Conservation (phyloP, 2,329 filamentous ascomycete species). For the Cadophora gregata region DNA sequence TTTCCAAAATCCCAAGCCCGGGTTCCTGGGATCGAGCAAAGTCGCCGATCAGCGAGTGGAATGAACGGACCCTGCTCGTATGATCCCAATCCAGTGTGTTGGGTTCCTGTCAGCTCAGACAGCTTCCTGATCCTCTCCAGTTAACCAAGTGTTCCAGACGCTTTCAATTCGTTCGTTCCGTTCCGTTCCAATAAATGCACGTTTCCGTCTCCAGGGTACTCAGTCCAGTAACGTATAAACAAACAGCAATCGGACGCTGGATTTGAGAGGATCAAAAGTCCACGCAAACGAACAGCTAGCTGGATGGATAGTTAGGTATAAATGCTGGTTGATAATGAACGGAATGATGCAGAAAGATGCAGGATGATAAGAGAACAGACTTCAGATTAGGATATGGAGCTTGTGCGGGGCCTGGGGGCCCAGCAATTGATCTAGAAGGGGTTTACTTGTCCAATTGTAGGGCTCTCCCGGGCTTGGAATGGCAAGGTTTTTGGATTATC, state of each 20-base stretch:
- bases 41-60: background rate
- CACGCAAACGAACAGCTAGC: background rate
- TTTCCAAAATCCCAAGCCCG: background rate
- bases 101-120: background rate
- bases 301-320: background rate
- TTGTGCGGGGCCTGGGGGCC: slow-evolving; percentile 7
- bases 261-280: background rate
- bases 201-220: background rate
- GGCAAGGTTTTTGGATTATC: background rate
- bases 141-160: background rate
- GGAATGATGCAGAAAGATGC: slow-evolving; percentile 1
- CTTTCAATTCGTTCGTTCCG: too few species aligned
- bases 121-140: background rate
- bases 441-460: slow-evolving; percentile 6
- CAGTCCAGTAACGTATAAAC: too few species aligned
- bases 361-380: slow-evolving; percentile 1
- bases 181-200: background rate
- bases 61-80: background rate
- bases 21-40: background rate
- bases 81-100: background rate
- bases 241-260: background rate
- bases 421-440: too few species aligned
- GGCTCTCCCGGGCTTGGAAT: background rate
- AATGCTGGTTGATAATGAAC: too few species aligned
- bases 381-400: background rate